Percentiles rank a stretch among this genome's conserved stretches.
These are phyloP conservation scores for Chaetomium sp. DNA, from an alignment of 2,329 filamentous ascomycete species.

Conservation along the genomic window DNA sequence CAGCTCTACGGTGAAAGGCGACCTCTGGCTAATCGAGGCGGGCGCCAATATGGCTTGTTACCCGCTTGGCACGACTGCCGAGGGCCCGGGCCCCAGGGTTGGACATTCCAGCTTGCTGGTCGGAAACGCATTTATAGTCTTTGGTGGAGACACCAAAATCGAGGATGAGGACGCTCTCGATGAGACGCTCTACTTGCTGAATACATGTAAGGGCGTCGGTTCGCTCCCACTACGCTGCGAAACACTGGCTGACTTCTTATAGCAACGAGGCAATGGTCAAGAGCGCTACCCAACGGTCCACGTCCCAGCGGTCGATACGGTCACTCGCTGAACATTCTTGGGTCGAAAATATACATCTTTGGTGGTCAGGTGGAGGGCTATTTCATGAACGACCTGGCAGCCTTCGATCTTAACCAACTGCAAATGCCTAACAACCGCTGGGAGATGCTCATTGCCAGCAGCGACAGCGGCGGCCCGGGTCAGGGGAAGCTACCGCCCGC, in stretches of 20 bases:
- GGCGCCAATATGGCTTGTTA: conserved; percentile 84
- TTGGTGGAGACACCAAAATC: conserved; percentile 96
- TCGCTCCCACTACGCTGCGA: background rate
- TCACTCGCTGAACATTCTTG: conserved; percentile 91
- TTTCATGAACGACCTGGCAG: conserved; percentile 95
- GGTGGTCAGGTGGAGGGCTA: conserved; percentile 95
- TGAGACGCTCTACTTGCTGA: conserved; percentile 91
- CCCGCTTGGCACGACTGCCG: conserved; percentile 82
- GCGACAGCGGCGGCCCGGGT: conserved; percentile 52
- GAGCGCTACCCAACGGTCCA: conserved; percentile 79
- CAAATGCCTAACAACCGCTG: conserved; percentile 88
- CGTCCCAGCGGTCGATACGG: conserved; percentile 89
- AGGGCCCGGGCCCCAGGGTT: conserved; percentile 90
- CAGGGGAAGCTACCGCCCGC: conserved; percentile 71
- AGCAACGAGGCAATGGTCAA: conserved; percentile 98
- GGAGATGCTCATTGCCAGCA: conserved; percentile 83
- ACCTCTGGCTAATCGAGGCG: conserved; percentile 96
- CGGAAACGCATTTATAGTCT: conserved; percentile 98
- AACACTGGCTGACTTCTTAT: conserved; percentile 20
- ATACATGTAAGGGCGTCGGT: conserved; percentile 70
- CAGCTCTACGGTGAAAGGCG: conserved; percentile 90
- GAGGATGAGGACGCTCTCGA: conserved; percentile 87
- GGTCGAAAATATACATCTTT: conserved; percentile 96
- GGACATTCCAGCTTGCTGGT: conserved; percentile 91
- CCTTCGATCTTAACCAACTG: conserved; percentile 91